These are phyloP conservation scores for Jacaranda mimosifolia DNA, from an alignment of 257 asterid species.

Conservation along the genomic window DNA sequence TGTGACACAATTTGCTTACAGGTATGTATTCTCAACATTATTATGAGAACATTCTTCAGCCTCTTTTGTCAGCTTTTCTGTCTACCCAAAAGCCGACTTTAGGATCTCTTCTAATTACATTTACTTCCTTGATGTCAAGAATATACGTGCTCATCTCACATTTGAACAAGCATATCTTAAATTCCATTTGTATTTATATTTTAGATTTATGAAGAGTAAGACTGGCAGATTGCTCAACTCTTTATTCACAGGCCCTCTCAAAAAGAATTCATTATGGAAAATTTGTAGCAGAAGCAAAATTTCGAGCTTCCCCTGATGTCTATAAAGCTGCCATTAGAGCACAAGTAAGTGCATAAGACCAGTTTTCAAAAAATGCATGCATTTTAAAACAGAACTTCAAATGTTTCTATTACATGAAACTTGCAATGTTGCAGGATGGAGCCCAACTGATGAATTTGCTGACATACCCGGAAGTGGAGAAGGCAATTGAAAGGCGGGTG, in stretches of 20 bases:
- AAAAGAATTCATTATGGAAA: slow-evolving; percentile 93
- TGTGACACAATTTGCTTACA: slow-evolving; percentile 89
- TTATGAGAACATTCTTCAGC: not conserved
- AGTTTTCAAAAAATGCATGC: not conserved
- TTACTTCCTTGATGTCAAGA: no score
- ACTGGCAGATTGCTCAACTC: slow-evolving; percentile 1
- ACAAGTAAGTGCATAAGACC: slow-evolving; percentile 50
- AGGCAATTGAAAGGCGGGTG: slow-evolving; percentile 68
- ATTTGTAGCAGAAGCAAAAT: slow-evolving; percentile 96
- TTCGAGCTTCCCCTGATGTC: slow-evolving; percentile 70
- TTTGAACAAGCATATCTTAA: not conserved
- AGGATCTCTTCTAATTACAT: no score
- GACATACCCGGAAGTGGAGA: slow-evolving; percentile 77
- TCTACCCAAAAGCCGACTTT: no score
- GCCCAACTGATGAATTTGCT: slow-evolving; percentile 69
- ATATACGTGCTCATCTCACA: not conserved
- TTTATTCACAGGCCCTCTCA: slow-evolving; percentile 61
- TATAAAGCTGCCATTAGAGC: slow-evolving; percentile 71
- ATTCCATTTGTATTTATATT: not conserved
- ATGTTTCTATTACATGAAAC: no score
- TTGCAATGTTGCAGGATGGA: slow-evolving; percentile 55
- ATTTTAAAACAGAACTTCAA: not conserved
- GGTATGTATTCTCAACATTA: slow-evolving; percentile 44
- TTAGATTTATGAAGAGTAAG: no score
- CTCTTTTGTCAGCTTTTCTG: no score